Evolutionary conservation across 805 yeast genomes (phyloP).

Genomic region (Myxozyma lipomycoides): DNA sequence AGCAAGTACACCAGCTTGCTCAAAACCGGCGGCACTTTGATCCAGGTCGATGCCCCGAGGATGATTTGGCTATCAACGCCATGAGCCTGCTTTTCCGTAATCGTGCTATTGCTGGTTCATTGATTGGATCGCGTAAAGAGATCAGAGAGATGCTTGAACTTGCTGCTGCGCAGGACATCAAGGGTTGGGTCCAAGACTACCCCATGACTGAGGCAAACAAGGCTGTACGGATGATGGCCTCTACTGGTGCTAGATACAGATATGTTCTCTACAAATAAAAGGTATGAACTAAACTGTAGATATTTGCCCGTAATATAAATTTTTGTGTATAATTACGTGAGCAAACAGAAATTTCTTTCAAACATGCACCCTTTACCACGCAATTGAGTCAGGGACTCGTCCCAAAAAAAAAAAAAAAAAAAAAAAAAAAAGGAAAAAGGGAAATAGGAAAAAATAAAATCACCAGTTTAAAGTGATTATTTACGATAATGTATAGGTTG

Average conservation of each 20-base stretch:
- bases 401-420: no score
- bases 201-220: constrained; percentile 18
- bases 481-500: no score
- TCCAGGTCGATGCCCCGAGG: constrained; percentile 65
- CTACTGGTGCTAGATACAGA: constrained; percentile 2
- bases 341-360: no score
- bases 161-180: constrained; percentile 48
- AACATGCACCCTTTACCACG: no score
- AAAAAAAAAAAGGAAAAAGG: no score
- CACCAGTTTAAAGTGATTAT: no score
- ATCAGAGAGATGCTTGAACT: constrained; percentile 60
- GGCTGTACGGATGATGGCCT: constrained; percentile 25
- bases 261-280: constrained; percentile 5
- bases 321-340: no score
- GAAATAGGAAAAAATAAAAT: no score
- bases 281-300: no score
- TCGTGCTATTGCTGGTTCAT: constrained; percentile 44
- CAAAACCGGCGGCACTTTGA: constrained; percentile 53
- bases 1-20: constrained; percentile 49
- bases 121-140: constrained; percentile 59
- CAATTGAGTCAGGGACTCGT: no score
- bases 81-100: constrained; percentile 8
- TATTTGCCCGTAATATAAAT: no score
- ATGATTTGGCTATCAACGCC: constrained; percentile 9
- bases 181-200: constrained; percentile 18